A percentile compares a stretch with the other conserved stretches of the same genome.
Evolutionary conservation across 169 alveolate species (phyloP).

Genomic region (Blepharisma undulans): DNA sequence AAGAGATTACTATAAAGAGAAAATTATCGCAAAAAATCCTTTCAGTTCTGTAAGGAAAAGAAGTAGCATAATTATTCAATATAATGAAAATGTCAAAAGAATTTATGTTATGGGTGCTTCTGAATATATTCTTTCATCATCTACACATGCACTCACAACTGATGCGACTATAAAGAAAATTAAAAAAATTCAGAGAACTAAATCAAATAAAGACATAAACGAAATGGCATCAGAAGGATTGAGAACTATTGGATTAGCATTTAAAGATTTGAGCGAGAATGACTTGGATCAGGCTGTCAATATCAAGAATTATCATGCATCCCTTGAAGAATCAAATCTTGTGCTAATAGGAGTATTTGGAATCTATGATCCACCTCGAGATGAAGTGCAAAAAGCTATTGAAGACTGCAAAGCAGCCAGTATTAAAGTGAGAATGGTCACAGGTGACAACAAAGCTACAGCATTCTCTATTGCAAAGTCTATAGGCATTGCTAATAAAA

Average conservation of each 20-base stretch:
- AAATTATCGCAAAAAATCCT: conserved; percentile 49
- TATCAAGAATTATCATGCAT: conserved; percentile 41
- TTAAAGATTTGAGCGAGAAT: conserved; percentile 67
- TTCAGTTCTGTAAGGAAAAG: conserved; percentile 76
- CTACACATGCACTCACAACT: not conserved
- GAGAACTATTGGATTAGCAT: conserved; percentile 87
- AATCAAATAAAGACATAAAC: conserved; percentile 60
- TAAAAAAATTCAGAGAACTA: conserved; percentile 42
- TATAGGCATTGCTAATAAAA: conserved; percentile 78
- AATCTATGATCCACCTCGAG: conserved; percentile 84
- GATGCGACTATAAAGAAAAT: not conserved
- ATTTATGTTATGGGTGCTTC: conserved; percentile 84
- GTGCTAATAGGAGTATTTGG: conserved; percentile 85
- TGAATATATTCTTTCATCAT: conserved; percentile 66
- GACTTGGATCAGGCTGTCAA: conserved; percentile 51
- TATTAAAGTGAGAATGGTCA: conserved; percentile 89
- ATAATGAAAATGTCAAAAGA: conserved; percentile 39
- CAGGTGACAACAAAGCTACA: conserved; percentile 90
- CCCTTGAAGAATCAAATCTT: conserved; percentile 60
- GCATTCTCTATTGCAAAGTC: conserved; percentile 87
- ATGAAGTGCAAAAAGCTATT: conserved; percentile 89
- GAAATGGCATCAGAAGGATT: conserved; percentile 80
- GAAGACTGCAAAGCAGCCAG: conserved; percentile 84
- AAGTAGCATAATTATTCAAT: conserved; percentile 47
- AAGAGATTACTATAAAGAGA: not conserved